Evolutionary conservation across 768 basidiomycete genomes (phyloP).

Genomic region (Boletus speciosus): DNA sequence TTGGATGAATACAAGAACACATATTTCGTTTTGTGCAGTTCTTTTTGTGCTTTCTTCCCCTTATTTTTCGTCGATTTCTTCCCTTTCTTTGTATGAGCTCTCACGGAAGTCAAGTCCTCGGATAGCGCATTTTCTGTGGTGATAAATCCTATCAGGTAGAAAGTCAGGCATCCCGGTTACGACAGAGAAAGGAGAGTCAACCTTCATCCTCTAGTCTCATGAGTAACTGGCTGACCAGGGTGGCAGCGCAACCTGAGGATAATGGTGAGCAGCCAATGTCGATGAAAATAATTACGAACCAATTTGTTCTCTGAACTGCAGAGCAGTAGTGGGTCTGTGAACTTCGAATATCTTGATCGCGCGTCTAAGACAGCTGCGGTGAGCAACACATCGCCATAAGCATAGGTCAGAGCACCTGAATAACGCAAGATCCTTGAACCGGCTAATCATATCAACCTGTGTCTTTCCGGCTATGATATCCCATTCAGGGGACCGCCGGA

Average conservation of each 20-base stretch:
- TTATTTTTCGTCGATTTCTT: slow-evolving; percentile 44
- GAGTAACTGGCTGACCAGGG: slow-evolving; percentile 59
- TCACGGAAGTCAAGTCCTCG: slow-evolving; percentile 48
- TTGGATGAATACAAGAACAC: slow-evolving; percentile 51
- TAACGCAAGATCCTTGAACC: slow-evolving; percentile 65
- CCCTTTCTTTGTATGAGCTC: slow-evolving; percentile 35
- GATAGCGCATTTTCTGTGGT: slow-evolving; percentile 44
- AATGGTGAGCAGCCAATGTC: slow-evolving; percentile 6
- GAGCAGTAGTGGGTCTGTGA: slow-evolving; percentile 39
- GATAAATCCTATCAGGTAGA: slow-evolving; percentile 51
- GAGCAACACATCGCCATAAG: background rate
- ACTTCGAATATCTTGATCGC: slow-evolving; percentile 68
- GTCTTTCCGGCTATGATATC: slow-evolving; percentile 59
- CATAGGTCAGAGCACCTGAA: slow-evolving; percentile 49
- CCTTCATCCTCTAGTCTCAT: slow-evolving; percentile 72
- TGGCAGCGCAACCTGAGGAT: slow-evolving; percentile 47
- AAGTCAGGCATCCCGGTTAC: slow-evolving; percentile 6
- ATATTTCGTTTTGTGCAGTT: slow-evolving; percentile 54
- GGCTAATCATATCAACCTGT: slow-evolving; percentile 53
- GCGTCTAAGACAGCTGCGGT: slow-evolving; percentile 39
- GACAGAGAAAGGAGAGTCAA: slow-evolving; percentile 19
- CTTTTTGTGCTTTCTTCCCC: slow-evolving; percentile 42
- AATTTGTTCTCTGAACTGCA: slow-evolving; percentile 57
- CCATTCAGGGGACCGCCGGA: slow-evolving; percentile 65
- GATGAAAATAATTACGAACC: slow-evolving; percentile 40